These are phyloP conservation scores for Yarrowia porcina DNA, from an alignment of 805 yeast genomes.

Conservation along the genomic window DNA sequence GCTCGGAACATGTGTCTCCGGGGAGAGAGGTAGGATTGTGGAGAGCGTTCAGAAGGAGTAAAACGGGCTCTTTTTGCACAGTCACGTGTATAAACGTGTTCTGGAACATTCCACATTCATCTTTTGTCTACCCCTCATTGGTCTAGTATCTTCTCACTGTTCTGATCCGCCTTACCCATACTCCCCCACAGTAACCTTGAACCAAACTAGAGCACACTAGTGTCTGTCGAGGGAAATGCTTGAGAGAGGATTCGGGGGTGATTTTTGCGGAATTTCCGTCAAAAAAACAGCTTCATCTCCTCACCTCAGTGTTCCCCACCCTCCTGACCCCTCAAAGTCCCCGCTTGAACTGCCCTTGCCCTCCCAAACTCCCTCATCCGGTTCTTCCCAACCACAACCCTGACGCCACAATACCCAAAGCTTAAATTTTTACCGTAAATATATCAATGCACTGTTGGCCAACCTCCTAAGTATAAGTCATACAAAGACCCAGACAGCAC, in stretches of 20 bases:
- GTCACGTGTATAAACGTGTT: not conserved
- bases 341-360: not conserved
- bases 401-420: conserved; percentile 11
- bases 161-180: not conserved
- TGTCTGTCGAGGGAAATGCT: not conserved
- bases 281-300: not conserved
- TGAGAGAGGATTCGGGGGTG: not conserved
- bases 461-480: conserved; percentile 12
- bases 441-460: conserved; percentile 12
- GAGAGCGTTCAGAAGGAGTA: too few relatives aligned
- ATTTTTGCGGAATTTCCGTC: not conserved
- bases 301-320: not conserved
- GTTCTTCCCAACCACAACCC: conserved; percentile 5
- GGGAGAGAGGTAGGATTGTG: too few relatives aligned
- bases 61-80: too few relatives aligned
- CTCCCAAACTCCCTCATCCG: not conserved
- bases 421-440: not conserved
- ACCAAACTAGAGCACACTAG: not conserved
- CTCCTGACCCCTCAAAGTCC: not conserved
- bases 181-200: conserved; percentile 2
- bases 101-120: not conserved
- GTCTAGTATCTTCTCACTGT: not conserved
- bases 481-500: not conserved
- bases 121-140: not conserved
- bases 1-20: not conserved